Percentiles rank a stretch among this genome's conserved stretches.
Conservation (phyloP, 495 filamentous ascomycete genomes). For the Endocarpon pusillum region DNA sequence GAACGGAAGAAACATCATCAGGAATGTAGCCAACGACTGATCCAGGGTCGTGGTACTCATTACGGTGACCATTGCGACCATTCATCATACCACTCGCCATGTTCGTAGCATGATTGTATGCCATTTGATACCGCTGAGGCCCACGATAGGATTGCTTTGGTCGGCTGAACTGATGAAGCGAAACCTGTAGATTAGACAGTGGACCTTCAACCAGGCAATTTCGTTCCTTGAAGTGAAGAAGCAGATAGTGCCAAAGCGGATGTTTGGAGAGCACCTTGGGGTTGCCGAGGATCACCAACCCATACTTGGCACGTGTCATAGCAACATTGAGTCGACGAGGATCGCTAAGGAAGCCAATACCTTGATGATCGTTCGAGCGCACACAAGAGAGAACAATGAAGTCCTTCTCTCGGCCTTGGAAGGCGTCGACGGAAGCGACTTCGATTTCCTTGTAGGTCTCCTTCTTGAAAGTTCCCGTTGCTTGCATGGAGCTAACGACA, state of each 20-base stretch:
- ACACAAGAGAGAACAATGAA: slow-evolving; percentile 98
- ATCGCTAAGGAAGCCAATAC: slow-evolving; percentile 97
- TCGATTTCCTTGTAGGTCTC: slow-evolving; percentile 98
- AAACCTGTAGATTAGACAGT: slow-evolving; percentile 88
- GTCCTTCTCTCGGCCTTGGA: slow-evolving; percentile 98
- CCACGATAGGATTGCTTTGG: slow-evolving; percentile 87
- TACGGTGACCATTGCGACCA: slow-evolving; percentile 33
- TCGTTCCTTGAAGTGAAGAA: slow-evolving; percentile 93
- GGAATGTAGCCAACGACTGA: slow-evolving; percentile 89
- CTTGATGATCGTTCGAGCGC: slow-evolving; percentile 96
- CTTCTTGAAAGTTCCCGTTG: slow-evolving; percentile 91
- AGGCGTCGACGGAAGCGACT: slow-evolving; percentile 94
- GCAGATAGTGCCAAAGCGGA: slow-evolving; percentile 90
- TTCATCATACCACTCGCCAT: slow-evolving; percentile 31
- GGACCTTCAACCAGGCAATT: slow-evolving; percentile 95
- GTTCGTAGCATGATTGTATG: slow-evolving; percentile 49
- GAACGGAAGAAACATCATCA: slow-evolving; percentile 90
- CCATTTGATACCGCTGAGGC: slow-evolving; percentile 76
- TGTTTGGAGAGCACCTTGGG: slow-evolving; percentile 97
- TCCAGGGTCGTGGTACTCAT: slow-evolving; percentile 69
- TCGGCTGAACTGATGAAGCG: slow-evolving; percentile 83
- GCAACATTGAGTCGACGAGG: slow-evolving; percentile 98
- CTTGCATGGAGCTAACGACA: slow-evolving; percentile 97
- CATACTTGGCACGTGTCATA: slow-evolving; percentile 90
- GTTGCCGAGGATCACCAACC: slow-evolving; percentile 89